These are phyloP conservation scores for thale cress (Arabidopsis thaliana) DNA, from an alignment of 345 rosid genomes.

Conservation along the genomic window DNA sequence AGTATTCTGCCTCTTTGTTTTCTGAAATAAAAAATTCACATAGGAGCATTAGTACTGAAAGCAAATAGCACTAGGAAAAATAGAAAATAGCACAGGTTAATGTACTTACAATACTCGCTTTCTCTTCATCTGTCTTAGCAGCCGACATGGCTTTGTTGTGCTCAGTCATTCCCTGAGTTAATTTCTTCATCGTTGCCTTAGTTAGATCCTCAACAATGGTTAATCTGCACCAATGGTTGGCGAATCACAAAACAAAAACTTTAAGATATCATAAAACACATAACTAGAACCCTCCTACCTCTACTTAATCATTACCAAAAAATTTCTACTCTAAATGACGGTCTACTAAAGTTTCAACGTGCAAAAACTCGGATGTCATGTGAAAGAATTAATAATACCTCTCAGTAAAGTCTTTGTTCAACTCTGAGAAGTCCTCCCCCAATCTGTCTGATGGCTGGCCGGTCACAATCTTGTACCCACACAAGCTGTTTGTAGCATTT, in stretches of 20 bases:
- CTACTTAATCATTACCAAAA: too few species aligned
- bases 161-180: constrained; percentile 95
- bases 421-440: constrained; percentile 97
- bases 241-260: neutral
- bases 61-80: neutral
- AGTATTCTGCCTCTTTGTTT: constrained; percentile 84
- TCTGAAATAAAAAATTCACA: constrained; percentile 52
- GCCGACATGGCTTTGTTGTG: constrained; percentile 96
- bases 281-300: constrained; percentile 1
- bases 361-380: constrained; percentile 13
- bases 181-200: constrained; percentile 87
- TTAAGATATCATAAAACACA: neutral
- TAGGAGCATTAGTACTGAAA: constrained; percentile 15
- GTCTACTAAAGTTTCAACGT: constrained; percentile 13
- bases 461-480: constrained; percentile 97
- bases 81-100: too few species aligned
- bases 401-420: constrained; percentile 82
- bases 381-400: constrained; percentile 50
- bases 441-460: constrained; percentile 99
- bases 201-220: constrained; percentile 85
- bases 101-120: constrained; percentile 72
- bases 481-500: constrained; percentile 91
- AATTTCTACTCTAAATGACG: neutral
- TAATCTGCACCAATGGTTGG: constrained; percentile 58
- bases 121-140: constrained; percentile 94